Percentiles rank a stretch among this genome's conserved stretches.
phyloP scores from a whole-genome alignment of 140 eudicot species.

The Bidens hawaiensis region DNA sequence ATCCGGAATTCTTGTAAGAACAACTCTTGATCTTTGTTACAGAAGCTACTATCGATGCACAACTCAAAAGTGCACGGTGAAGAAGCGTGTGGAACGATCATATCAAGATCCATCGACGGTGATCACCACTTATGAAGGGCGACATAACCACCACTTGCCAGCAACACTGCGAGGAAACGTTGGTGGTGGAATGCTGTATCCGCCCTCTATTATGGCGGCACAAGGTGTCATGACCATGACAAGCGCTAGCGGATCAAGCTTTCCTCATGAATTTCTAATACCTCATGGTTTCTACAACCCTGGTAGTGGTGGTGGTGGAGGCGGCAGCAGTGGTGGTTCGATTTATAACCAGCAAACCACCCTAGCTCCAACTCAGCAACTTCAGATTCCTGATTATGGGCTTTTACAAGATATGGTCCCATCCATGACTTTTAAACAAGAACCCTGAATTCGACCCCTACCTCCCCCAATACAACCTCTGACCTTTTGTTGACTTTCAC shows the following conservation, averaged over 20 bases:
- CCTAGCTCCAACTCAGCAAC: conserved; percentile 35
- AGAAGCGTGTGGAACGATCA: conserved; percentile 86
- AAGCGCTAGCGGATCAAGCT: conserved; percentile 12
- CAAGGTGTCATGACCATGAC: too few species aligned
- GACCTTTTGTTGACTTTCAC: conserved; percentile 31
- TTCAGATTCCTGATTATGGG: conserved; percentile 58
- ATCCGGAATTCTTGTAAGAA: too few species aligned
- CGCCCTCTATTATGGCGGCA: conserved; percentile 43
- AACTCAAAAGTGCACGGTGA: conserved; percentile 76
- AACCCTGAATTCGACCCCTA: conserved; percentile 42
- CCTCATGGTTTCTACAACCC: conserved; percentile 33
- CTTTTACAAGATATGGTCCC: conserved; percentile 78
- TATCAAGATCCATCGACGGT: conserved; percentile 75
- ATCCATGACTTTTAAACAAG: conserved; percentile 54
- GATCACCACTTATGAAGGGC: conserved; percentile 84
- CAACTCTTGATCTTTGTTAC: conserved; percentile 8
- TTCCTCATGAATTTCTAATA: conserved; percentile 41
- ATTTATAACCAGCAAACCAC: conserved; percentile 38
- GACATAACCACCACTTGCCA: conserved; percentile 85
- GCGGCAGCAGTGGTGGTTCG: background rate
- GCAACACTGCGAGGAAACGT: conserved; percentile 65
- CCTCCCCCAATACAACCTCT: conserved; percentile 9
- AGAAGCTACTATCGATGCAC: conserved; percentile 96
- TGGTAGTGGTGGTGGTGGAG: background rate
- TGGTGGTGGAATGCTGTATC: conserved; percentile 49